These are phyloP conservation scores for Xylariales sp. DNA, from an alignment of 2,329 filamentous ascomycete species.

Conservation along the genomic window DNA sequence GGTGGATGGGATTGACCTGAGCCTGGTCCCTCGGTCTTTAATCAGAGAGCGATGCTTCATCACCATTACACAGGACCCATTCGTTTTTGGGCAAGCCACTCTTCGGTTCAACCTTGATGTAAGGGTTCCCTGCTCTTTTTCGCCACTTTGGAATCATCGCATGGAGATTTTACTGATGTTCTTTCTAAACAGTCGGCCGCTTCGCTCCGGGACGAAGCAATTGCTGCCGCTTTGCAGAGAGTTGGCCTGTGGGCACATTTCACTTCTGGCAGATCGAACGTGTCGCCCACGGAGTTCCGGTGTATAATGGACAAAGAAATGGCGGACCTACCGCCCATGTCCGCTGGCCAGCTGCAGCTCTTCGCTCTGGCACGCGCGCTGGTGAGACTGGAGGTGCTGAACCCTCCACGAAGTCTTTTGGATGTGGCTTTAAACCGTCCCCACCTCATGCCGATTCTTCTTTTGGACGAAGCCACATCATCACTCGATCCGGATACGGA, in stretches of 20 bases:
- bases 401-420: too few relatives aligned
- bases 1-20: too few relatives aligned
- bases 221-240: slow-evolving; percentile 13
- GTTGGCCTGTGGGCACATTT: slow-evolving; percentile 16
- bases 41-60: slow-evolving; percentile 26
- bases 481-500: slow-evolving; percentile 30
- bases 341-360: slow-evolving; percentile 28
- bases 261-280: neutral
- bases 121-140: too few relatives aligned
- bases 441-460: slow-evolving; percentile 23
- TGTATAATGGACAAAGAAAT: slow-evolving; percentile 20
- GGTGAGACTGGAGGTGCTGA: slow-evolving; percentile 18
- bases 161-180: too few relatives aligned
- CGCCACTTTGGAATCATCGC: too few relatives aligned
- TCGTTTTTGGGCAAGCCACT: slow-evolving; percentile 18
- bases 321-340: slow-evolving; percentile 23
- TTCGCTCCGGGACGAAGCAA: slow-evolving; percentile 15
- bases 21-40: too few relatives aligned
- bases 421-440: too few relatives aligned
- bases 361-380: slow-evolving; percentile 28
- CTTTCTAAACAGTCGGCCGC: too few relatives aligned
- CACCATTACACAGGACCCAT: slow-evolving; percentile 27
- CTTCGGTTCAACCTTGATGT: slow-evolving; percentile 28
- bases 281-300: too few relatives aligned
- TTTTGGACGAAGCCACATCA: slow-evolving; percentile 28